Base-by-base conservation (phyloP, 1,139 yeast genomes). In the Nakaseomyces uthaithaninus region DNA sequence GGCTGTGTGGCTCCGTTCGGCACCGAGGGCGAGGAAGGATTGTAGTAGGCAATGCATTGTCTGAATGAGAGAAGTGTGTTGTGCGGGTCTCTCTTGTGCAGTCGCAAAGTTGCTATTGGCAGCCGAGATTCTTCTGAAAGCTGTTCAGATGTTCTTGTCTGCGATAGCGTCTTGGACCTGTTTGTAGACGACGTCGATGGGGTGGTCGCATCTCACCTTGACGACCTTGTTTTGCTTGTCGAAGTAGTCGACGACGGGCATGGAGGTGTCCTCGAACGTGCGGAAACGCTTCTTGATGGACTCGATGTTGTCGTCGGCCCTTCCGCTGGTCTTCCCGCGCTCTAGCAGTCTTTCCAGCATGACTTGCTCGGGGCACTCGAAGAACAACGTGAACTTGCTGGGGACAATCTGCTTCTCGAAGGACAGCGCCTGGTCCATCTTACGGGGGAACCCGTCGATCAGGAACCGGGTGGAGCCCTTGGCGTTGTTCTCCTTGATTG, bases 401-500 rank as follows among this genome's bases (percentile, higher is more conserved):
- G 72, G 75, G 37, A 85, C 89, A 37, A 91, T 77, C 47, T 77
- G 71, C 42, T 82, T 75, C 65, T 91, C 98, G 61, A 91, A 91
- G 25, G 91, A 83, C 38, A 83, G 48, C 0, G 97, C 97, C 67
- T 91, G 98, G 65, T 91, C 98, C 96, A 91, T 89, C 62, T 89
- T 86, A 60, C 98, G 75, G 30, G 98, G 98, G 74, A 91, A 91
- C 1, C 98, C 98, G 62, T 91, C 98, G 42, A 91, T 77, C 55
- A 91, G 67, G 61, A 89, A 91, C 48, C 71, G 69, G 20, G 66
- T 64, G 27, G 61, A 57, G 1, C 94, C 94, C 26, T 67, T 57
- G 12, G 60, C 55, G 42, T 64, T 58, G 39, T 72, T 67, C 27
- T 73, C 80, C 39, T 67, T 58, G 64, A 91, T 87, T 10, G 95